phyloP scores from a whole-genome alignment of 2,329 filamentous ascomycete genomes.

The Fusarium odoratissimum region DNA sequence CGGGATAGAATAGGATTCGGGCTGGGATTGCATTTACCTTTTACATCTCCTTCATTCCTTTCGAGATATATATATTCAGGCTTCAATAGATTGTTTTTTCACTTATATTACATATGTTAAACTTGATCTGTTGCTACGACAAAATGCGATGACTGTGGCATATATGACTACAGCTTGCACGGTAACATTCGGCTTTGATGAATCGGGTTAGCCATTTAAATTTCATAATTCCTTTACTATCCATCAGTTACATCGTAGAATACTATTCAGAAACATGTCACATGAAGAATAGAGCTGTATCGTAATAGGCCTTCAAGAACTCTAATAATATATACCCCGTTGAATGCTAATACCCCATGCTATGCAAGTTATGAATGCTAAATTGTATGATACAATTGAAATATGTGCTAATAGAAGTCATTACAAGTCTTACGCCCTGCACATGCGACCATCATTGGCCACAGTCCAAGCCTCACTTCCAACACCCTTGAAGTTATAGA shows the following conservation, averaged over 20 bases:
- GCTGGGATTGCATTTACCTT: background rate
- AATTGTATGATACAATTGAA: background rate
- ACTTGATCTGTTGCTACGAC: background rate
- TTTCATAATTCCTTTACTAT: background rate
- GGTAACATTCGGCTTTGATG: background rate
- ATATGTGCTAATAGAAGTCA: background rate
- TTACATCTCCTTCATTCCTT: constrained; percentile 11
- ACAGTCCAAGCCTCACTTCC: constrained; percentile 62
- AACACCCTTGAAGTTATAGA: constrained; percentile 61
- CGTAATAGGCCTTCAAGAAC: background rate
- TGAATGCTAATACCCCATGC: background rate
- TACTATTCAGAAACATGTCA: background rate
- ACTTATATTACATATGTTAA: background rate
- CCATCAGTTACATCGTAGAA: too few relatives aligned
- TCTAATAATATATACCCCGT: background rate
- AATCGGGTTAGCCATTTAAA: background rate
- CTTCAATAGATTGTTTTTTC: background rate
- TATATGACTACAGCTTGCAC: background rate
- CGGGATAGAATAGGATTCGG: background rate
- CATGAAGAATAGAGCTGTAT: too few relatives aligned
- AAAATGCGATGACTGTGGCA: fast-evolving
- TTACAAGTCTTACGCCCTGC: constrained; percentile 3
- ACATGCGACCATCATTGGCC: constrained; percentile 27
- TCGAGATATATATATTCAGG: constrained; percentile 6
- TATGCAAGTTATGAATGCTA: background rate